A percentile compares a stretch with the other conserved stretches of the same genome.
These are phyloP conservation scores for Penicillium pulvis DNA, from an alignment of 495 filamentous ascomycete genomes.

Conservation along the genomic window DNA sequence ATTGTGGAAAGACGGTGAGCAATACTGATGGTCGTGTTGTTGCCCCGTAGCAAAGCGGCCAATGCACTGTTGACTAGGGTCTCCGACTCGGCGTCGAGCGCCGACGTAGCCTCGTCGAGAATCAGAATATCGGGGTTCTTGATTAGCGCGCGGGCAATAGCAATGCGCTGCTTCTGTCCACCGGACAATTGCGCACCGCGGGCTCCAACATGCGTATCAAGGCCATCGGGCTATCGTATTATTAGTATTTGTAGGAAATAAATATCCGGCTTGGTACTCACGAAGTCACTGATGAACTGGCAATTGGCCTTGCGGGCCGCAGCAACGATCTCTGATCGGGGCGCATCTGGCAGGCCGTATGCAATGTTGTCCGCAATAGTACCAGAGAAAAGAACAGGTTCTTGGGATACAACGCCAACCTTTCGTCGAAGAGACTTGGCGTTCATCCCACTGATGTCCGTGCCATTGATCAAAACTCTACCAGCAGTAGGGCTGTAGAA, in stretches of 20 bases:
- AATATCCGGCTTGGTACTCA: conserved; percentile 46
- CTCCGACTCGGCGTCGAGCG: conserved; percentile 96
- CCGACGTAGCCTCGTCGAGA: conserved; percentile 90
- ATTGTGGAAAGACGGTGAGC: conserved; percentile 95
- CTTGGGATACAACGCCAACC: conserved; percentile 93
- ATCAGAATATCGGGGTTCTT: conserved; percentile 97
- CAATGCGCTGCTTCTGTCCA: conserved; percentile 97
- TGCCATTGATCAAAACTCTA: conserved; percentile 78
- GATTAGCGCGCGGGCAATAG: conserved; percentile 90
- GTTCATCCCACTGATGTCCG: conserved; percentile 85
- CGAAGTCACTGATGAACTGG: conserved; percentile 91
- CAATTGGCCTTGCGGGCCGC: conserved; percentile 96
- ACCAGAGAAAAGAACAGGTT: conserved; percentile 94
- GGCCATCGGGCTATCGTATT: conserved; percentile 69
- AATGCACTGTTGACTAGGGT: conserved; percentile 92
- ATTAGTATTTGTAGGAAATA: conserved; percentile 19
- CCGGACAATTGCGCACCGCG: conserved; percentile 92
- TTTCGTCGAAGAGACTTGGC: conserved; percentile 91
- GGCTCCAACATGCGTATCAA: conserved; percentile 91
- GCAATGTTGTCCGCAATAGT: conserved; percentile 96
- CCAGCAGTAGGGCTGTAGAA: conserved; percentile 86
- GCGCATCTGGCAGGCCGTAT: conserved; percentile 83
- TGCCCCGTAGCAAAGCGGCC: conserved; percentile 72
- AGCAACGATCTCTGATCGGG: conserved; percentile 75
- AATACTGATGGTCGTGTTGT: conserved; percentile 95